Base-by-base conservation (phyloP, 768 basidiomycete species). In the Cantharellus cinnabarinus region DNA sequence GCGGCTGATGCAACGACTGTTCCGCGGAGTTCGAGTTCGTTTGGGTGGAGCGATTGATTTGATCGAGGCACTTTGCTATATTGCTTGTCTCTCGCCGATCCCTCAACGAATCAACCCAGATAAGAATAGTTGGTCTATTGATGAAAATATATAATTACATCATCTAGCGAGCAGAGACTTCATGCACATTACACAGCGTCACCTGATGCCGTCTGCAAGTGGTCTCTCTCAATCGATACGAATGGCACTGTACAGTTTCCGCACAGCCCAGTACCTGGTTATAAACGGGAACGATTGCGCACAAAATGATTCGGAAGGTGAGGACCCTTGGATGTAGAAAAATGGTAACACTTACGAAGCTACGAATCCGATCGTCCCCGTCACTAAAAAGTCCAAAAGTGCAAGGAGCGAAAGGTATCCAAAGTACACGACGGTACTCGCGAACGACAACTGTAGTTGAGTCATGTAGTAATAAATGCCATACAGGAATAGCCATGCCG, bases 391-490 rank as follows among this genome's bases (percentile, higher is more conserved):
- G 66, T 87, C 80, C 40, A 94, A 72, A n/a, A 89, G 67, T 14
- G 80, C 79, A 59, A 97, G 76, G 48, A 95, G 74, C 67, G 85
- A 75, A 60, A 98, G 75, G 71, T 97, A 97, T 38, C 94, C 93
- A 39, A 97, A 75, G 72, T 91, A 97, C 34, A 97, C 76, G 38
- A 83, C 75, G 41, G 84, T 77, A 65, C 85, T 87, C 3, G 89
- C 77, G 59, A 89, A 72, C 4, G 87, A 86, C 56, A 97, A 76
- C 34, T 81, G 85, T n/a, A 97, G 77, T 29, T 89, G 80, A 0
- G 89, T 83, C 34, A 75, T 78, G 86, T 85, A 89, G 67, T 89
- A 90, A 71, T 89, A 89, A 5, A 90, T 66, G 2, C 90, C 93
- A 67, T 95, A 98, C 5, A 77, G 76, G 57, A 93, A 71, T 35